Conservation (phyloP, 352 stramenopile genomes). For the Globisporangium carolinianum region DNA sequence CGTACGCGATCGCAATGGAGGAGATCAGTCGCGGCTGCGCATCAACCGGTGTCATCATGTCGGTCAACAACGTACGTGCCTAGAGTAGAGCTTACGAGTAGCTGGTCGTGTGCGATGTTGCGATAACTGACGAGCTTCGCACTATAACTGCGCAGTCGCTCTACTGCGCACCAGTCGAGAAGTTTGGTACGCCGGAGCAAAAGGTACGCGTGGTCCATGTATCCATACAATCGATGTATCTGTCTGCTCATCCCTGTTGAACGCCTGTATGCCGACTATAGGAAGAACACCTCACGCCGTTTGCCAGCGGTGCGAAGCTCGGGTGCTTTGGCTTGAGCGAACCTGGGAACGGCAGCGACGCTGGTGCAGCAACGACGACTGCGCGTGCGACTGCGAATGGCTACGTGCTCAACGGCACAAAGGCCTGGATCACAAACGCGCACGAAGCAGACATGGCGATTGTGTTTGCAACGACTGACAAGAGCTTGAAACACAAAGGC, state of each 20-base stretch:
- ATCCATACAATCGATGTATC: neutral
- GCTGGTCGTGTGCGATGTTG: no score
- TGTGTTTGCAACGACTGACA: slow-evolving; percentile 97
- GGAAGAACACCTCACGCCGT: slow-evolving; percentile 85
- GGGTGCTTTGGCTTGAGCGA: slow-evolving; percentile 93
- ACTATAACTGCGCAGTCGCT: slow-evolving; percentile 68
- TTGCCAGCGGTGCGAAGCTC: slow-evolving; percentile 86
- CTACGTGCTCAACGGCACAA: slow-evolving; percentile 96
- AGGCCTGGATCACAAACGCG: slow-evolving; percentile 96
- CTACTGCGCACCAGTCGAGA: slow-evolving; percentile 93
- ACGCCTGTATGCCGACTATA: slow-evolving; percentile 1
- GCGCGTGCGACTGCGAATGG: slow-evolving; percentile 78
- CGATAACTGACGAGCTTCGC: neutral
- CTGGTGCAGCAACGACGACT: slow-evolving; percentile 91
- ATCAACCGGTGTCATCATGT: slow-evolving; percentile 95
- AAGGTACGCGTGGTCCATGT: slow-evolving; percentile 34
- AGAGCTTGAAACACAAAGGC: slow-evolving; percentile 92
- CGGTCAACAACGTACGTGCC: slow-evolving; percentile 81
- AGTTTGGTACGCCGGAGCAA: slow-evolving; percentile 90
- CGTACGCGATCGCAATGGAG: slow-evolving; percentile 97
- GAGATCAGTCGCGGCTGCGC: slow-evolving; percentile 96
- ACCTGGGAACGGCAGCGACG: slow-evolving; percentile 93
- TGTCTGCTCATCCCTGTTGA: neutral
- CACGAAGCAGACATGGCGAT: slow-evolving; percentile 91
- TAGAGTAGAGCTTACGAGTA: no score